Evolutionary conservation across 371 early-diverging fungal species (phyloP).

Genomic region (Hamiltosporidium tvaerminnensis): DNA sequence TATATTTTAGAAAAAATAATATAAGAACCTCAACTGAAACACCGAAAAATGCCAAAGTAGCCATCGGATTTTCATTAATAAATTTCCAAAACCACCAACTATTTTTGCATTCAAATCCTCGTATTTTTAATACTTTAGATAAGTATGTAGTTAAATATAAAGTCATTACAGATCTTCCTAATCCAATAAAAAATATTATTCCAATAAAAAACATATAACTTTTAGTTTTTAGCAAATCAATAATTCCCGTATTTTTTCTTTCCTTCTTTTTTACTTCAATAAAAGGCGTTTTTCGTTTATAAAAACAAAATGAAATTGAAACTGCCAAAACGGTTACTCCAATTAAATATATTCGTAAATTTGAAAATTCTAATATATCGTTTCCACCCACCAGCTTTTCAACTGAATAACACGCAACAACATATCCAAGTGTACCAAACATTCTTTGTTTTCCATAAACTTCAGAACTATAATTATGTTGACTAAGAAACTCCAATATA

Average conservation of each 20-base stretch:
- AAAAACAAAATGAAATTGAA: slow-evolving; percentile 13
- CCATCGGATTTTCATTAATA: background rate
- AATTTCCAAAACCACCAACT: too few relatives aligned
- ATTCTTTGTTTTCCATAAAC: slow-evolving; percentile 52
- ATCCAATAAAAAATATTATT: slow-evolving; percentile 53
- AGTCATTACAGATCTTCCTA: slow-evolving; percentile 50
- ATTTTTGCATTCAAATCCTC: too few relatives aligned
- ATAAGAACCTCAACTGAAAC: background rate
- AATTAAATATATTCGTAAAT: slow-evolving; percentile 31
- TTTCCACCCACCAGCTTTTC: slow-evolving; percentile 3
- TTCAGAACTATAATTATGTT: slow-evolving; percentile 31
- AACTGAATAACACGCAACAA: slow-evolving; percentile 18
- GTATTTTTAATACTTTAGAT: slow-evolving; percentile 36
- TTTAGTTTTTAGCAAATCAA: background rate
- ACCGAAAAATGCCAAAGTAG: background rate
- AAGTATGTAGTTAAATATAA: slow-evolving; percentile 46
- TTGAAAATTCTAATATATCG: slow-evolving; percentile 20
- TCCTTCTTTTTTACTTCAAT: background rate
- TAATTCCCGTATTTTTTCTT: background rate
- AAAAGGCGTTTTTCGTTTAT: background rate
- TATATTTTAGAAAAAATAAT: slow-evolving; percentile 23
- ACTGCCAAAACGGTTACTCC: slow-evolving; percentile 19
- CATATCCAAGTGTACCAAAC: slow-evolving; percentile 52
- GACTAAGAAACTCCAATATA: slow-evolving; percentile 42
- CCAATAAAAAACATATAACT: slow-evolving; percentile 51